phyloP scores from a whole-genome alignment of 2,329 filamentous ascomycete genomes.

The Ophiostoma montium region DNA sequence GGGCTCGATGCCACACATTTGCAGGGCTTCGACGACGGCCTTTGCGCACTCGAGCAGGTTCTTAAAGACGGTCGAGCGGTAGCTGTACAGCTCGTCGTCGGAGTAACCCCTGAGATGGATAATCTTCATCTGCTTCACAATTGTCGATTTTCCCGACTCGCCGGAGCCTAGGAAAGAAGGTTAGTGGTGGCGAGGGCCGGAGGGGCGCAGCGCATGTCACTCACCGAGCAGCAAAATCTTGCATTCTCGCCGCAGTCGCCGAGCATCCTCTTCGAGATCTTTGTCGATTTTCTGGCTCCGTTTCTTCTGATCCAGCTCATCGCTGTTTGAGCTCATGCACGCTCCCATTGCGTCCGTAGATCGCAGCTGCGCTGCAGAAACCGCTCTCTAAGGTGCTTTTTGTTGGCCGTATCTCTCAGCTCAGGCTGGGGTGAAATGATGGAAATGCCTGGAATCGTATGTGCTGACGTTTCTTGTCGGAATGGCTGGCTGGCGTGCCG shows the following conservation, averaged over 20 bases:
- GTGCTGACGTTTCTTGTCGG: too few species aligned
- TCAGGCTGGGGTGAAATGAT: too few species aligned
- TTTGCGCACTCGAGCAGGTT: constrained; percentile 96
- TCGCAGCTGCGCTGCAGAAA: not conserved
- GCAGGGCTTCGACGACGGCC: constrained; percentile 79
- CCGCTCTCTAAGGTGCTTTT: too few species aligned
- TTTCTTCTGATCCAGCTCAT: constrained; percentile 88
- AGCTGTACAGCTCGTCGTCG: constrained; percentile 82
- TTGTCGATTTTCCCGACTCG: constrained; percentile 97
- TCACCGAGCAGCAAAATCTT: constrained; percentile 91
- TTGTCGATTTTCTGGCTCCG: constrained; percentile 92
- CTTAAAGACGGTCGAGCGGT: constrained; percentile 94
- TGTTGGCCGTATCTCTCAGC: too few species aligned
- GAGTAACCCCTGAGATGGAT: constrained; percentile 98
- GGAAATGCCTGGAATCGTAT: too few species aligned
- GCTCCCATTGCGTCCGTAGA: constrained; percentile 53
- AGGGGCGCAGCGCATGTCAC: not conserved
- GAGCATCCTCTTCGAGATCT: constrained; percentile 85
- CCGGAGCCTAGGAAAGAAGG: constrained; percentile 96
- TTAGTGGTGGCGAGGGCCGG: constrained; percentile 9
- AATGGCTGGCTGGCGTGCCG: too few species aligned
- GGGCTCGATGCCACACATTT: constrained; percentile 79
- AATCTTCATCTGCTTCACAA: constrained; percentile 99
- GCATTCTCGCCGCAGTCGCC: constrained; percentile 88
- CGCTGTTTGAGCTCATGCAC: constrained; percentile 80